These are phyloP conservation scores for Saturnispora galanensis DNA, from an alignment of 805 yeast genomes.

Conservation along the genomic window DNA sequence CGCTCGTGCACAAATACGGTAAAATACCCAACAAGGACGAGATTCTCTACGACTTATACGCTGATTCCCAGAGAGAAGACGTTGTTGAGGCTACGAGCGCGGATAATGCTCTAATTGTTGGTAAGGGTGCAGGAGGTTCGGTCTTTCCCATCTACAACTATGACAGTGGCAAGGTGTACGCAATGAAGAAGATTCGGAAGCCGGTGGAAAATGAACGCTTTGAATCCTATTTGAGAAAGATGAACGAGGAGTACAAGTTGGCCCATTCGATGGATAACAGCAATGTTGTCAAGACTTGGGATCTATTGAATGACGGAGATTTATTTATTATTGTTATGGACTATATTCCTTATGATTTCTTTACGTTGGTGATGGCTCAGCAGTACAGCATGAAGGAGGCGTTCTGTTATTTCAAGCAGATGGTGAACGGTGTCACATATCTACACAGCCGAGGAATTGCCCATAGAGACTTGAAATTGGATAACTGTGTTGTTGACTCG, in stretches of 20 bases:
- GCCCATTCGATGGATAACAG: slow-evolving; percentile 73
- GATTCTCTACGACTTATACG: slow-evolving; percentile 6
- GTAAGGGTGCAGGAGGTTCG: slow-evolving; percentile 93
- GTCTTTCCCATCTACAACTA: slow-evolving; percentile 64
- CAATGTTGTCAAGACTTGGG: slow-evolving; percentile 73
- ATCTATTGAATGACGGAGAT: slow-evolving; percentile 60
- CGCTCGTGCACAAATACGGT: slow-evolving; percentile 13
- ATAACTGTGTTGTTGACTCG: slow-evolving; percentile 77
- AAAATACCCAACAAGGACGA: slow-evolving; percentile 11
- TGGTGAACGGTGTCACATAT: slow-evolving; percentile 63
- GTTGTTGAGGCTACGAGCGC: slow-evolving; percentile 6
- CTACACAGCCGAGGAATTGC: slow-evolving; percentile 79
- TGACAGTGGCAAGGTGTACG: slow-evolving; percentile 52
- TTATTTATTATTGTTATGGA: slow-evolving; percentile 79
- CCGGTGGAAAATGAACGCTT: slow-evolving; percentile 53
- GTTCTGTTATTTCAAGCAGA: slow-evolving; percentile 75
- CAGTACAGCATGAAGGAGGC: slow-evolving; percentile 62
- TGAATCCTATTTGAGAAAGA: slow-evolving; percentile 64
- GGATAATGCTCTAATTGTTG: slow-evolving; percentile 26
- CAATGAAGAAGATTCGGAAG: slow-evolving; percentile 78
- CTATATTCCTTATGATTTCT: slow-evolving; percentile 84
- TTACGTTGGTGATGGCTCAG: slow-evolving; percentile 87
- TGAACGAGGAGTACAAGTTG: slow-evolving; percentile 71
- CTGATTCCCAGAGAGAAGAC: not conserved
- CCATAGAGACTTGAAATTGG: slow-evolving; percentile 86